Percentiles rank a stretch among this genome's conserved stretches.
Conservation (phyloP, 495 filamentous ascomycete genomes). For the Hamigera avellanea region DNA sequence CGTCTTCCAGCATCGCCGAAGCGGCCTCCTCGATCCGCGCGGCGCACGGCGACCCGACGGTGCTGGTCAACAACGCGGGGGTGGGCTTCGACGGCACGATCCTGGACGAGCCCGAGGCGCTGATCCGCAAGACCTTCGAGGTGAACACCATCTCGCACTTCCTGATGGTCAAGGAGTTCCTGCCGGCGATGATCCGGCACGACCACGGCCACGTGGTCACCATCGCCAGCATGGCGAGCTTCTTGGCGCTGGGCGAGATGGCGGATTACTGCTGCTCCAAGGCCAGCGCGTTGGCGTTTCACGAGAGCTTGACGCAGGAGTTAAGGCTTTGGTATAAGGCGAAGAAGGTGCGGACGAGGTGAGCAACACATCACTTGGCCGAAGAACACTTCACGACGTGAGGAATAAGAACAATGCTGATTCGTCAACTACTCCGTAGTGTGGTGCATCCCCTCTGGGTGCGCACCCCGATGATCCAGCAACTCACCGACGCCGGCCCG, state of each 20-base stretch:
- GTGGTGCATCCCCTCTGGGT: constrained; percentile 36
- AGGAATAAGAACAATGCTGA: no score
- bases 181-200: constrained; percentile 38
- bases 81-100: constrained; percentile 20
- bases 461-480: constrained; percentile 32
- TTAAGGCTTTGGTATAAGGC: constrained; percentile 30
- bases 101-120: constrained; percentile 20
- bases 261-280: constrained; percentile 35
- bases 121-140: constrained; percentile 26
- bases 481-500: constrained; percentile 23
- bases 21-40: constrained; percentile 20
- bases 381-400: no score
- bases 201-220: constrained; percentile 43
- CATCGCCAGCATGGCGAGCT: constrained; percentile 34
- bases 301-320: constrained; percentile 37
- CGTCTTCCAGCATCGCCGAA: constrained; percentile 25
- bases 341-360: constrained; percentile 33
- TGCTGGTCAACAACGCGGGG: constrained; percentile 43
- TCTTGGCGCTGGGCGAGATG: constrained; percentile 22
- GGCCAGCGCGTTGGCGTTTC: constrained; percentile 32
- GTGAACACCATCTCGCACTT: constrained; percentile 40
- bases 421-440: constrained; percentile 9
- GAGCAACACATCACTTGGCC: constrained; percentile 3
- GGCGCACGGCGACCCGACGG: constrained; percentile 23
- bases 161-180: constrained; percentile 34